A percentile compares a stretch with the other conserved stretches of the same genome.
Conservation (phyloP, 2,329 filamentous ascomycete genomes). For the Emericellopsis atlantica region DNA sequence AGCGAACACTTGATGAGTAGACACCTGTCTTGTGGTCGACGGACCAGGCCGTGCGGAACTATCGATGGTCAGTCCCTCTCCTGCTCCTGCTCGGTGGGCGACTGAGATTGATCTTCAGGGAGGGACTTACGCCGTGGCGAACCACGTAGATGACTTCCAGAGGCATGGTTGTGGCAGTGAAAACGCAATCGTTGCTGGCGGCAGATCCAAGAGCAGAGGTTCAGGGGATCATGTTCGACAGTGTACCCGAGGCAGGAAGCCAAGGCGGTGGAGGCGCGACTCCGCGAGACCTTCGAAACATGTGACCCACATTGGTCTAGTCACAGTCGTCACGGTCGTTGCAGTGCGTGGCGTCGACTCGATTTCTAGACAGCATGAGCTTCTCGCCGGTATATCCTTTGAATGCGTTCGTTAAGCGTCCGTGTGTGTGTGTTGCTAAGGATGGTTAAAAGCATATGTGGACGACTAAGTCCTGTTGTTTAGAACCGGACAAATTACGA, state of each 20-base stretch:
- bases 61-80: constrained; percentile 4
- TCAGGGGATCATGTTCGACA: not conserved
- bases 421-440: not conserved
- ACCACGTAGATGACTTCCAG: constrained; percentile 62
- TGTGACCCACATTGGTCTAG: no score
- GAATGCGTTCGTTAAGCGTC: not conserved
- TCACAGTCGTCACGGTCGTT: no score
- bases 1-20: constrained; percentile 61
- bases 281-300: no score
- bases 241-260: no score
- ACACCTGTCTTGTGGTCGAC: constrained; percentile 70
- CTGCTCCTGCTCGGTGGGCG: constrained; percentile 2
- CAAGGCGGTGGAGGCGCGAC: no score
- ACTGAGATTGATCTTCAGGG: not conserved
- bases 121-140: constrained; percentile 56
- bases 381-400: not conserved
- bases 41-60: constrained; percentile 88
- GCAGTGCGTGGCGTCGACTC: no score
- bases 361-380: no score
- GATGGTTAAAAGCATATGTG: no score
- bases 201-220: constrained; percentile 11
- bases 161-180: constrained; percentile 30
- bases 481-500: no score
- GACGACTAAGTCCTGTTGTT: no score
- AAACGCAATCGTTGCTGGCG: constrained; percentile 10